These are phyloP conservation scores for Gremmenia infestans DNA, from an alignment of 2,329 filamentous ascomycete genomes.

Conservation along the genomic window DNA sequence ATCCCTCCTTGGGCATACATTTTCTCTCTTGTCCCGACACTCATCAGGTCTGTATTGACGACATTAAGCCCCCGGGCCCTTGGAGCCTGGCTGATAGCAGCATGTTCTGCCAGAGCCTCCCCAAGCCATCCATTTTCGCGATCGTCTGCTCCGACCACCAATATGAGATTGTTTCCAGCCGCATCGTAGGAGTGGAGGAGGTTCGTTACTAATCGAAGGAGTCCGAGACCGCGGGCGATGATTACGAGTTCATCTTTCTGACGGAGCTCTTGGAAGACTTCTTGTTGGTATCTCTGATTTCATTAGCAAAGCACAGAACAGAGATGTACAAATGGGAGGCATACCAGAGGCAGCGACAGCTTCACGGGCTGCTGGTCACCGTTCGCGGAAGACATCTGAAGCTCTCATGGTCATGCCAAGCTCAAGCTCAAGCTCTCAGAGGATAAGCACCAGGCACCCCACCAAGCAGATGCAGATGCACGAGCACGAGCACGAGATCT, in stretches of 20 bases:
- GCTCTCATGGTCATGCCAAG: slow-evolving; percentile 19
- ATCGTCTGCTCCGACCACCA: slow-evolving; percentile 85
- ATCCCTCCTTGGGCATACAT: slow-evolving; percentile 87
- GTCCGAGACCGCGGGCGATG: slow-evolving; percentile 83
- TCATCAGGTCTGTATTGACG: slow-evolving; percentile 93
- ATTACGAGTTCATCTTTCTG: slow-evolving; percentile 91
- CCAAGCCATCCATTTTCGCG: slow-evolving; percentile 96
- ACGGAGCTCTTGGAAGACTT: slow-evolving; percentile 85
- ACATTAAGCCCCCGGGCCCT: slow-evolving; percentile 81
- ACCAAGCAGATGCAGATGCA: background rate
- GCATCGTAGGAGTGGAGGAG: slow-evolving; percentile 95
- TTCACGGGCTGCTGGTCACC: slow-evolving; percentile 66
- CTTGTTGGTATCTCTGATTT: slow-evolving; percentile 79
- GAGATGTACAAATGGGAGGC: slow-evolving; percentile 9
- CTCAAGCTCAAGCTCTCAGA: background rate
- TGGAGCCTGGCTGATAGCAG: slow-evolving; percentile 77
- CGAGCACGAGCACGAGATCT: background rate
- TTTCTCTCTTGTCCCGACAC: slow-evolving; percentile 80
- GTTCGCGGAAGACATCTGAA: slow-evolving; percentile 30
- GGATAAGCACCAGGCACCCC: too few species aligned
- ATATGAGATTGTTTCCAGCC: slow-evolving; percentile 85
- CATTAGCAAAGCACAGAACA: slow-evolving; percentile 10
- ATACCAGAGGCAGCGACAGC: slow-evolving; percentile 70
- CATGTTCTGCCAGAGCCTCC: slow-evolving; percentile 91
- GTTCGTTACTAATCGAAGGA: slow-evolving; percentile 91